These are phyloP conservation scores for Artemisia annua DNA, from an alignment of 129 eudicot species.

Conservation along the genomic window DNA sequence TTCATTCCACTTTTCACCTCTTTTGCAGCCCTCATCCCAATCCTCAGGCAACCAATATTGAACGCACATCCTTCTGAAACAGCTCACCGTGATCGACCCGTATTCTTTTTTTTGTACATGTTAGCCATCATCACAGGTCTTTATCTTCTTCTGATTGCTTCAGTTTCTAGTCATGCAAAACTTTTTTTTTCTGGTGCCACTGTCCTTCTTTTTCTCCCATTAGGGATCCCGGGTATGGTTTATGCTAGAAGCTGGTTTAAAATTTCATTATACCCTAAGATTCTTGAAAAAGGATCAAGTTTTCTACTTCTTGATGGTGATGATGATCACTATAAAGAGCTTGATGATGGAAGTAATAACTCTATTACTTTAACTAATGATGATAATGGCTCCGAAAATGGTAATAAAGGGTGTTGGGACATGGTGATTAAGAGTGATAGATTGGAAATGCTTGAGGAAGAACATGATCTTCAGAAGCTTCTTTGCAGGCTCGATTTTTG, in stretches of 20 bases:
- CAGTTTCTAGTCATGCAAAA: slow-evolving; percentile 47
- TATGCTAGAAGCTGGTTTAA: slow-evolving; percentile 75
- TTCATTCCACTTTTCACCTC: slow-evolving; percentile 60
- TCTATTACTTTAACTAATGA: slow-evolving; percentile 10
- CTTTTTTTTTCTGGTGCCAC: slow-evolving; percentile 64
- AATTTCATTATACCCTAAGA: slow-evolving; percentile 40
- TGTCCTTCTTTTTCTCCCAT: slow-evolving; percentile 60
- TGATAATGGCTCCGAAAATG: slow-evolving; percentile 14
- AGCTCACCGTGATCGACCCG: slow-evolving; percentile 49
- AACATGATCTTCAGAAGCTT: slow-evolving; percentile 54
- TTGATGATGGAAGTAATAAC: slow-evolving; percentile 28
- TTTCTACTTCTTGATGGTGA: slow-evolving; percentile 55
- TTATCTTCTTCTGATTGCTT: slow-evolving; percentile 64
- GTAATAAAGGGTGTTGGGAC: slow-evolving; percentile 40
- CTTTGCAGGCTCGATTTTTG: slow-evolving; percentile 78
- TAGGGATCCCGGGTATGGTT: slow-evolving; percentile 70
- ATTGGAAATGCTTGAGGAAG: slow-evolving; percentile 81
- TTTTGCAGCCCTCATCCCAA: slow-evolving; percentile 55
- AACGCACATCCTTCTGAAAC: slow-evolving; percentile 39
- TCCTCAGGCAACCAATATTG: slow-evolving; percentile 64
- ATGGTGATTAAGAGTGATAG: slow-evolving; percentile 46
- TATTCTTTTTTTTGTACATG: slow-evolving; percentile 51
- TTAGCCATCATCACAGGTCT: slow-evolving; percentile 75
- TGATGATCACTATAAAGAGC: slow-evolving; percentile 54
- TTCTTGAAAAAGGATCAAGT: slow-evolving; percentile 43